Evolutionary conservation across 1,139 yeast species (phyloP).

Genomic region (Geotrichum europaeum): DNA sequence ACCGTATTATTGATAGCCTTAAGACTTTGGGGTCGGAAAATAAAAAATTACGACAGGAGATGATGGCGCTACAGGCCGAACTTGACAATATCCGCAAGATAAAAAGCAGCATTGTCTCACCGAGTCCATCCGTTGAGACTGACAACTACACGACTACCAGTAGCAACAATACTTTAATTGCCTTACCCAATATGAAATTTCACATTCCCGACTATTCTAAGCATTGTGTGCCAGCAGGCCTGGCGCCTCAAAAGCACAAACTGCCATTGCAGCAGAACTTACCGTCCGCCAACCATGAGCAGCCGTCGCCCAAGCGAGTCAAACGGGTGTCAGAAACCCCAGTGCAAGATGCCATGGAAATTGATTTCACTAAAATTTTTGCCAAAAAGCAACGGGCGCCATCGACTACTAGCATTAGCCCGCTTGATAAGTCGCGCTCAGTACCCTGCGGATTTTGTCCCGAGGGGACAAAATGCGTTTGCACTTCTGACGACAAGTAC

Average conservation of each 20-base stretch:
- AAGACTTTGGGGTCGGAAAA: conserved; percentile 27
- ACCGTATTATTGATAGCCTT: conserved; percentile 44
- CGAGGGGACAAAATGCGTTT: conserved; percentile 85
- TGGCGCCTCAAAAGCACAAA: conserved; percentile 10
- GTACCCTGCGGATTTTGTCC: conserved; percentile 80
- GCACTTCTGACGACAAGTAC: conserved; percentile 57
- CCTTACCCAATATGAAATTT: background rate
- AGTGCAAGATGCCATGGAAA: conserved; percentile 23
- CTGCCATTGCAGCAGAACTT: background rate
- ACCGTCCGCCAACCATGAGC: background rate
- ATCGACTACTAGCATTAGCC: background rate
- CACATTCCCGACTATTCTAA: conserved; percentile 5
- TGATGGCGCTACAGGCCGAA: conserved; percentile 20
- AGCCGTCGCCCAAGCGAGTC: background rate
- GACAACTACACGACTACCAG: background rate
- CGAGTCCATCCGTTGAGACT: background rate
- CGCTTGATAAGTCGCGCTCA: background rate
- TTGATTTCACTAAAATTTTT: conserved; percentile 31
- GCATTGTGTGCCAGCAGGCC: background rate
- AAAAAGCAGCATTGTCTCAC: background rate
- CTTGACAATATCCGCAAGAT: conserved; percentile 10
- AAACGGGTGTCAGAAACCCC: background rate
- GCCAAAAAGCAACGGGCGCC: conserved; percentile 2
- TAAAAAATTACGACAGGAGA: conserved; percentile 19
- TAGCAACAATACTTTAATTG: background rate